phyloP scores from a whole-genome alignment of 2,329 filamentous ascomycete genomes.

The Berkeleyomyces basicola region DNA sequence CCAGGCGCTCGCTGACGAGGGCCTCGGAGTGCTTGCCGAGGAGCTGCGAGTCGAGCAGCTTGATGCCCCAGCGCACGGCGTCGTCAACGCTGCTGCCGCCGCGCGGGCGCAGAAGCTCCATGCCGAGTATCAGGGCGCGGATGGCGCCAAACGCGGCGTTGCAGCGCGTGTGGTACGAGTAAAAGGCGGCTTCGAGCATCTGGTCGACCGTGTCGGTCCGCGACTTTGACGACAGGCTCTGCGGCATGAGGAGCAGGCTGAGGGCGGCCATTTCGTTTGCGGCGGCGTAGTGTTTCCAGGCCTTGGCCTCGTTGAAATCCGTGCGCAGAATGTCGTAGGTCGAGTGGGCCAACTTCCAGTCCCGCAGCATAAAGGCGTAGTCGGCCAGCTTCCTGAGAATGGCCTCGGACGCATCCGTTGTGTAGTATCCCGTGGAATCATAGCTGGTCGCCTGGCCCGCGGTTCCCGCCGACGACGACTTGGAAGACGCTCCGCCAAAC shows the following conservation, averaged over 20 bases:
- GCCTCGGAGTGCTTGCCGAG: slow-evolving; percentile 62
- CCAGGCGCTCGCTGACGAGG: slow-evolving; percentile 70
- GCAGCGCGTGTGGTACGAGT: slow-evolving; percentile 82
- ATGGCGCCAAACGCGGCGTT: slow-evolving; percentile 63
- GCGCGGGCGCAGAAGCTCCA: slow-evolving; percentile 69
- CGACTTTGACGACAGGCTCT: slow-evolving; percentile 54
- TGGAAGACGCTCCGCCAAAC: slow-evolving; percentile 54
- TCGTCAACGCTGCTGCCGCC: slow-evolving; percentile 71
- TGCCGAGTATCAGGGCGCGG: slow-evolving; percentile 55
- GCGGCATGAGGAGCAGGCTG: slow-evolving; percentile 61
- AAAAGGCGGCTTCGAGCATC: slow-evolving; percentile 77
- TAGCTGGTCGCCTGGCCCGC: slow-evolving; percentile 29
- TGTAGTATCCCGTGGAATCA: slow-evolving; percentile 66
- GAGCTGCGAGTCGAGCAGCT: slow-evolving; percentile 63
- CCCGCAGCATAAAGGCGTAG: slow-evolving; percentile 90
- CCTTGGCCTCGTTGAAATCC: slow-evolving; percentile 90
- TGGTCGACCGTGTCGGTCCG: slow-evolving; percentile 69
- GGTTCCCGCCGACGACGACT: slow-evolving; percentile 25
- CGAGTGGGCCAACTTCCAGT: slow-evolving; percentile 83
- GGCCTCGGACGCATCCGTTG: slow-evolving; percentile 69
- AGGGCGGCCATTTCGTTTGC: slow-evolving; percentile 90
- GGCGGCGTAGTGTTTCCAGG: slow-evolving; percentile 88
- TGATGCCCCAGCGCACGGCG: slow-evolving; percentile 68
- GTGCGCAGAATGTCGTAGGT: slow-evolving; percentile 80
- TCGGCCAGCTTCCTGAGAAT: slow-evolving; percentile 87